Base-by-base conservation (phyloP, 73 alveolate genomes). In the Symbiodinium pilosum region DNA sequence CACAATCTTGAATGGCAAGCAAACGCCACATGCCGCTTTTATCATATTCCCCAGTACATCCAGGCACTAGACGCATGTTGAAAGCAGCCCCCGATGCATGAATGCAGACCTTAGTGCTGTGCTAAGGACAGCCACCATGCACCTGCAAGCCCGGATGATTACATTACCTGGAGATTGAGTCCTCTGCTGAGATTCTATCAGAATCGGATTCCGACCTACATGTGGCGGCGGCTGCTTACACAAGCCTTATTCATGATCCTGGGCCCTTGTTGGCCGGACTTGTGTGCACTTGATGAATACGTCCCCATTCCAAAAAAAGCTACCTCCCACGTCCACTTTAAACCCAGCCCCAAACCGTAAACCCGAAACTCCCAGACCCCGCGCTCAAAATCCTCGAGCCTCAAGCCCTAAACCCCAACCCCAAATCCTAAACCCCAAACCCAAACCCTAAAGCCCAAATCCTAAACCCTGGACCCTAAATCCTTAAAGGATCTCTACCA, bases 141-240 rank as follows among this genome's bases (percentile, higher is more conserved):
- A 71, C 84, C 84, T 18, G 84, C 43, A 24, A 71, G 84, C 84
- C 84, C 84, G 2, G 84, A 71, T 32, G 84, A 71, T 7, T 71
- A 71, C 84, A 71, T 71, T 26, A 8, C 43, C 20, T 71, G 84
- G 84, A 12, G 84, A 30, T 18, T 71, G 40, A 30, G n/a, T 30
- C 84, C 84, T 0, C 43, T 34, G 1, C 43, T 71, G 84, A 71
- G 24, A 18, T 71, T 71, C 43, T 71, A 71, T 43, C 84, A 71
- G 84, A 11, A 71, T 9, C 84, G 84, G 20, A 34, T 71, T 47
- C 59, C 59, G 14, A 47, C 59, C 59, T 47, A 47, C 59, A 6
- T 9, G 59, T 14, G 59, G 21, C 59, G 59, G 59, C 59, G 75
- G 36, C 75, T 56, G 36, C 28, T 56, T 34, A 56, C 26, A 6